Evolutionary conservation across 805 yeast genomes (phyloP), one percentile per base, ranked within the genome.

Genomic region (Diddensiella transvaalensis): DNA sequence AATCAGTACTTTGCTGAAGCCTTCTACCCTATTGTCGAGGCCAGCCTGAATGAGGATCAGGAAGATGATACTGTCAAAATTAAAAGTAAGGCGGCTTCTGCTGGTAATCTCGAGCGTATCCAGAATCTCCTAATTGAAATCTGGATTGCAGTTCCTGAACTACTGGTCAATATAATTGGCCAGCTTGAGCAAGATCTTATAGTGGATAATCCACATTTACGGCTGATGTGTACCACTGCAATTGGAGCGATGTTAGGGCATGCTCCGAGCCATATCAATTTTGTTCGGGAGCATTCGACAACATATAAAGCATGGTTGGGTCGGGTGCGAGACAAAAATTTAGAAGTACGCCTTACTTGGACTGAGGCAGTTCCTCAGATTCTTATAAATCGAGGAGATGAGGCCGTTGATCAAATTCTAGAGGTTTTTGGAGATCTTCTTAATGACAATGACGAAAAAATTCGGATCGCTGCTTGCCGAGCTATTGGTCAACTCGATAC

Each of bases 1-100:
- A 84, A 95, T 2, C 89, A 83, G 60, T 83, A 82, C 56, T 85
- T 87, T 54, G 82, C 95, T 0, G 96, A 88, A 58, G 72, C 80
- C 50, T 62, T 88, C 6, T 60, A n/a, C 59, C 21, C 35, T 10
- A 38, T 54, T 15, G 55, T 53, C 8, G 51, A 48, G 3, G 58
- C 57, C 11, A 59, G 51, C n/a, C 60, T 58, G 22, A 62, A 50
- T 15, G 56, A 60, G 10, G 62, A 57, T 10, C 53, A 56, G 13
- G 60, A 56, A 22, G 63, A 56, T 11, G 54, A 48, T 11, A 26
- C 15, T 4, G 46, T 44, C 3, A 49, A 37, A 15, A 44, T 40
- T 4, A 32, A 26, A 17, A 8, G 11, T 8, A 8, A 8, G 11
- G 8, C 13, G 13, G 33, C 15, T 24, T 29, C 48, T 51, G 42